phyloP scores from a whole-genome alignment of 2,329 filamentous ascomycete species.

The Sporothrix luriei region DNA sequence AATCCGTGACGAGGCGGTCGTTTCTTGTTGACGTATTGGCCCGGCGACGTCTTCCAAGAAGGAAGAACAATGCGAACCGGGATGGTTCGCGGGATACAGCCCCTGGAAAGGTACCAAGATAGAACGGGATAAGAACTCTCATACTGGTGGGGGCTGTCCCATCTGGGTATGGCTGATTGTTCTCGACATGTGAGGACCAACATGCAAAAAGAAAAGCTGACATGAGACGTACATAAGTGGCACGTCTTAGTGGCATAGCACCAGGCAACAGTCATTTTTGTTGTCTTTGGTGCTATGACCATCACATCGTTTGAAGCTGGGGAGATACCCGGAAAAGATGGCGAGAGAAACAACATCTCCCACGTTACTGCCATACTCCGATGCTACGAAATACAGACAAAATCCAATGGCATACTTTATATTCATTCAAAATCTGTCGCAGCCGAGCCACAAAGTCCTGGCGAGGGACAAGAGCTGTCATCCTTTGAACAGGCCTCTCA shows the following conservation, averaged over 20 bases:
- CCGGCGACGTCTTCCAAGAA: neutral
- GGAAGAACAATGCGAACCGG: neutral
- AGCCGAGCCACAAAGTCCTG: neutral
- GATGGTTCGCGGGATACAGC: neutral
- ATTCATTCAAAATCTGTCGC: neutral
- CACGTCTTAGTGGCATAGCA: neutral
- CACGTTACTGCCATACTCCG: too few relatives aligned
- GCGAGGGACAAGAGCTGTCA: neutral
- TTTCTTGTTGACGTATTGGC: neutral
- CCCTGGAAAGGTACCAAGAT: neutral
- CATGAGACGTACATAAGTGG: neutral
- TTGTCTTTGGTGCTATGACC: neutral
- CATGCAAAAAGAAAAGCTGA: neutral
- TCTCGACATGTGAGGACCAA: neutral
- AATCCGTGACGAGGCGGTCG: conserved; percentile 5
- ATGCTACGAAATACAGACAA: too few relatives aligned
- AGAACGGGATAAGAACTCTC: neutral
- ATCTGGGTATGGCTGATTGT: neutral
- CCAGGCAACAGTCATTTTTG: neutral
- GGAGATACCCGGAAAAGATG: too few relatives aligned
- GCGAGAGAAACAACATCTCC: too few relatives aligned
- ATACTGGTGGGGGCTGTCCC: neutral
- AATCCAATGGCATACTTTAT: too few relatives aligned
- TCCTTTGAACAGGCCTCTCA: neutral
- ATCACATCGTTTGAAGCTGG: neutral